Evolutionary conservation across 164 flowering plant species (phyloP).

Genomic region (Magnolia changhungtana): DNA sequence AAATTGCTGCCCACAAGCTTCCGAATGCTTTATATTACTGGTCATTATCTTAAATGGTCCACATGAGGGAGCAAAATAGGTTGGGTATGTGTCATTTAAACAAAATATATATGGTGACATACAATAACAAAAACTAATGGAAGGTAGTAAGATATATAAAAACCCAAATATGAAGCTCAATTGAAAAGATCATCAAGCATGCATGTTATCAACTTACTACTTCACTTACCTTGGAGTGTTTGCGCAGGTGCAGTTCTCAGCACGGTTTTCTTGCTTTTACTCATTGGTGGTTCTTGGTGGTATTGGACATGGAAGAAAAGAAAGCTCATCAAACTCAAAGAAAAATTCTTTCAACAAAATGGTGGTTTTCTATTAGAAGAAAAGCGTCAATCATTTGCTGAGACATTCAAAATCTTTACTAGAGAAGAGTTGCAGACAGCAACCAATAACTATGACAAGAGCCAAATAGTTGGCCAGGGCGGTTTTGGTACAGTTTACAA

Average conservation of each 20-base stretch:
- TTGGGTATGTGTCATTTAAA: too few relatives aligned
- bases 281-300: not conserved
- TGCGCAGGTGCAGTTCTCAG: not conserved
- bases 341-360: slow-evolving; percentile 7
- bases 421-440: slow-evolving; percentile 15
- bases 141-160: too few relatives aligned
- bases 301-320: slow-evolving; percentile 10
- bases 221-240: not conserved
- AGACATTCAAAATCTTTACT: not conserved
- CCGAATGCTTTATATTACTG: too few relatives aligned
- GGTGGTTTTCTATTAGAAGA: too few relatives aligned
- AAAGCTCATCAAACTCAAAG: slow-evolving; percentile 5
- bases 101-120: too few relatives aligned
- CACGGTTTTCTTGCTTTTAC: not conserved
- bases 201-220: too few relatives aligned
- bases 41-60: too few relatives aligned
- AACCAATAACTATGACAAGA: slow-evolving; percentile 13
- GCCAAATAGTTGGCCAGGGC: slow-evolving; percentile 16
- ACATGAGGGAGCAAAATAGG: too few relatives aligned
- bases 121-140: not conserved
- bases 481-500: slow-evolving; percentile 21
- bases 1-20: too few relatives aligned
- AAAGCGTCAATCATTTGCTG: not conserved
- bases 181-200: too few relatives aligned
- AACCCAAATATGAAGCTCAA: too few relatives aligned